Evolutionary conservation across 495 filamentous ascomycete species (phyloP), one percentile per base, ranked within the genome.

Genomic region (Xylona heveae): DNA sequence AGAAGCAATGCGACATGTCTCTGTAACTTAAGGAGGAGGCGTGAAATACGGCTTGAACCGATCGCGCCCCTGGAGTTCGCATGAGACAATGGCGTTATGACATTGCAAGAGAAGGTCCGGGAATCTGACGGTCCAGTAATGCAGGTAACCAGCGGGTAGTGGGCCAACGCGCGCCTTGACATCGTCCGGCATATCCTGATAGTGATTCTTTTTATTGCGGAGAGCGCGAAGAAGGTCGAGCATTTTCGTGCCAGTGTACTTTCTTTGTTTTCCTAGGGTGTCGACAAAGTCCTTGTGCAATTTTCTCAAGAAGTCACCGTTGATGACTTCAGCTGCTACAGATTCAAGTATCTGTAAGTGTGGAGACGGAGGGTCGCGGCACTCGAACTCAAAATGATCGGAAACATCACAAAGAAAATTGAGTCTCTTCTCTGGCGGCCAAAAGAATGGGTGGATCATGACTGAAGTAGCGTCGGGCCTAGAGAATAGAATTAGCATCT

Each of bases 371-470:
- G 78, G 74, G 24, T 92, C 80, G 20, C 78, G 69, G 3, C 71
- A 67, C 48, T 94, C 85, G 34, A 79, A 75, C 46, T 97, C 88
- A 43, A 92, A 94, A 45, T 88, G 80, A 44, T 97, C 88, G 0
- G 80, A 90, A 18, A 88, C 78, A 35, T 93, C 80, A 43, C 82
- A 85, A 12, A 97, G 67, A 54, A 95, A 97, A 19, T 64, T 67
- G 16, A 95, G 71, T 10, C 82, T 71, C 42, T 90, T 84, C 42
- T 85, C 82, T 1, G 75, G 48, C 2, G 66, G 53, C 88, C 88
- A 97, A 64, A 97, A 97, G 60, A 94, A 95, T 0, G 88, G 88
- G 45, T 97, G 88, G 18, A 74, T 67, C 54, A 92, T 66, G 38
- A 95, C 78, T 30, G 78, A 55, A 31, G 54, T 57, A 17, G 88